Base-by-base conservation (phyloP, 2,329 filamentous ascomycete species). In the Conoideocrella luteorostrata region DNA sequence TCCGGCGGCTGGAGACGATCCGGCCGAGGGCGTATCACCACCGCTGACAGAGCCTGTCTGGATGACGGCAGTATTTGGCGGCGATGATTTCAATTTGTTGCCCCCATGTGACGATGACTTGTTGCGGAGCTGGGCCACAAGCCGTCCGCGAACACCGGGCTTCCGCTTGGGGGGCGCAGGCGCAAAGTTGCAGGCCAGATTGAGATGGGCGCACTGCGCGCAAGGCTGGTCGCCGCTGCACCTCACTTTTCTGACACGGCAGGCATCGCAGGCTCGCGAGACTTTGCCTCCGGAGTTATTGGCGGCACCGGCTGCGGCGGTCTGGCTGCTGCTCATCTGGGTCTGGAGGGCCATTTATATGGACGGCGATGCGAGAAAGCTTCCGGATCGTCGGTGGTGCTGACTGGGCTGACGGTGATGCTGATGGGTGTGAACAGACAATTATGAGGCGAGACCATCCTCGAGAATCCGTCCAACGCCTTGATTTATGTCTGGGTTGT, bases 191-290 rank as follows among this genome's bases (percentile, higher is more conserved):
- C 63, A 66, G 2, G 54, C 43, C 7, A 67, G 52, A 13, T 57
- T 56, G 29, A 65, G 56, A 30, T 66, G 62, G 4, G 55, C 54
- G 46, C 64, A 67, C 39, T 65, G 63, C 1, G 59, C 58, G 41
- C 64, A 67, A 1, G 64, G 64, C 33, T 50, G 49, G 17, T 47
- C 45, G 44, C 59, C 60, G 37, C 59, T 65, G 50, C 64, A 66
- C 41, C 57, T 59, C 28, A 66, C 64, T 48, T 66, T 66, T 40
- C 64, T 60, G 41, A 66, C 51, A 29, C 64, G 60, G 47, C 64
- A 66, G 37, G 61, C 61, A 46, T 66, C 62, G 50, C 64, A 66
- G 43, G 64, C 64, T 35, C 55, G 56, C 32, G 56, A 48, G 18
- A 52, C 39, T 43, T 52, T 54, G 39, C 38, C 42, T 12, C 32